Evolutionary conservation across 2,329 filamentous ascomycete species (phyloP).

Genomic region (Erysiphe neolycopersici): DNA sequence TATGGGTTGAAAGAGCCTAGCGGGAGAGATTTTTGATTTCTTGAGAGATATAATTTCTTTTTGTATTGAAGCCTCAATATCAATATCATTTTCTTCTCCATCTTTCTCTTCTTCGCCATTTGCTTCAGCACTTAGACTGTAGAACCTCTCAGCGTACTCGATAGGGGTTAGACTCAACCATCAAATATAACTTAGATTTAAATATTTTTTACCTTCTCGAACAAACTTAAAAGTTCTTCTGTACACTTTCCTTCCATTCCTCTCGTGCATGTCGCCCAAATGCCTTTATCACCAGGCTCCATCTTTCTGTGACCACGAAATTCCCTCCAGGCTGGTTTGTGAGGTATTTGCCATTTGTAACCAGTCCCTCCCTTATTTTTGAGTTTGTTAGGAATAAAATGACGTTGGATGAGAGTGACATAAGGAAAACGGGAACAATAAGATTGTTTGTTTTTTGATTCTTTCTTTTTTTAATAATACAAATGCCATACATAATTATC

Average conservation of each 20-base stretch:
- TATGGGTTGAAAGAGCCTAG: conserved; percentile 23
- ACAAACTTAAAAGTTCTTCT: conserved; percentile 36
- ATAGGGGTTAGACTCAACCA: not conserved
- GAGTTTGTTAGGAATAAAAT: no score
- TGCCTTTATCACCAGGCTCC: conserved; percentile 41
- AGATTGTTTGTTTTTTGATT: no score
- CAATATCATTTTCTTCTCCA: conserved; percentile 20
- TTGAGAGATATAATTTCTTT: conserved; percentile 43
- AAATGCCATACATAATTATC: no score
- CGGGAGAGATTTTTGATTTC: conserved; percentile 12
- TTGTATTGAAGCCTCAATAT: conserved; percentile 47
- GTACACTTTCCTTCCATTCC: conserved; percentile 44
- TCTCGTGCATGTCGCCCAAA: conserved; percentile 55
- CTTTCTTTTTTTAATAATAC: no score
- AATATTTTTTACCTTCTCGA: conserved; percentile 31
- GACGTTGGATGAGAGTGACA: no score
- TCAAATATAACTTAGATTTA: not conserved
- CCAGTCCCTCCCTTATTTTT: conserved; percentile 18
- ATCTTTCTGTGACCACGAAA: conserved; percentile 21
- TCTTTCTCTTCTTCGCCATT: conserved; percentile 13
- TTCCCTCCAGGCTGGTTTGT: conserved; percentile 24
- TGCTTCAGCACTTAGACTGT: conserved; percentile 17
- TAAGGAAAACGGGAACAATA: no score
- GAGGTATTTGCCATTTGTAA: conserved; percentile 34
- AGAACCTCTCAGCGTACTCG: conserved; percentile 40